Evolutionary conservation across 1,284 basidiomycete genomes (phyloP).

Genomic region (Chalciporus piperatoides): DNA sequence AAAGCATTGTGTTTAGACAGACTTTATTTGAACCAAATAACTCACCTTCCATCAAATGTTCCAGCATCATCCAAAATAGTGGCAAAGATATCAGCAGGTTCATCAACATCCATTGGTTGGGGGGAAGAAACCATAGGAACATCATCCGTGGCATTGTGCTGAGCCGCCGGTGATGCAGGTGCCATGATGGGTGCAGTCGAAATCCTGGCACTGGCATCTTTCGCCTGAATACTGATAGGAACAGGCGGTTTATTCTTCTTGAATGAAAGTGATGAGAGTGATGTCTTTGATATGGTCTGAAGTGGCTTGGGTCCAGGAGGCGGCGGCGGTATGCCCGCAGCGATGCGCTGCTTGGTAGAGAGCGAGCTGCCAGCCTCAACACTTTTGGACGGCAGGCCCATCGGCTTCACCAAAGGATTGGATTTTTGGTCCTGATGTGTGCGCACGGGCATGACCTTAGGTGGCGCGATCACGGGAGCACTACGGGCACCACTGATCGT

Average conservation of each 20-base stretch:
- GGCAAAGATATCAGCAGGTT: conserved; percentile 16
- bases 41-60: conserved; percentile 11
- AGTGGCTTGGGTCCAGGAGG: conserved; percentile 29
- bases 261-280: conserved; percentile 38
- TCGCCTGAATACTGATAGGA: conserved; percentile 8
- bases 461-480: conserved; percentile 11
- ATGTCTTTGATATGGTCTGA: conserved; percentile 24
- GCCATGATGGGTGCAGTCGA: background rate
- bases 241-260: conserved; percentile 37
- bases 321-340: conserved; percentile 35
- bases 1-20: conserved; percentile 1
- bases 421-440: conserved; percentile 32
- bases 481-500: conserved; percentile 2
- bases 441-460: conserved; percentile 19
- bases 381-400: conserved; percentile 22
- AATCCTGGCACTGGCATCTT: conserved; percentile 5
- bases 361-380: conserved; percentile 36
- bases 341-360: conserved; percentile 48
- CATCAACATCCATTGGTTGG: conserved; percentile 24
- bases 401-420: conserved; percentile 30
- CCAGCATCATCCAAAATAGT: conserved; percentile 11
- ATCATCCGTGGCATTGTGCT: background rate
- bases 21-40: background rate
- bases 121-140: conserved; percentile 16
- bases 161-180: conserved; percentile 17